Evolutionary conservation across 2,329 filamentous ascomycete species (phyloP), one percentile per base, ranked within the genome.

Genomic region (Periconia sp.): DNA sequence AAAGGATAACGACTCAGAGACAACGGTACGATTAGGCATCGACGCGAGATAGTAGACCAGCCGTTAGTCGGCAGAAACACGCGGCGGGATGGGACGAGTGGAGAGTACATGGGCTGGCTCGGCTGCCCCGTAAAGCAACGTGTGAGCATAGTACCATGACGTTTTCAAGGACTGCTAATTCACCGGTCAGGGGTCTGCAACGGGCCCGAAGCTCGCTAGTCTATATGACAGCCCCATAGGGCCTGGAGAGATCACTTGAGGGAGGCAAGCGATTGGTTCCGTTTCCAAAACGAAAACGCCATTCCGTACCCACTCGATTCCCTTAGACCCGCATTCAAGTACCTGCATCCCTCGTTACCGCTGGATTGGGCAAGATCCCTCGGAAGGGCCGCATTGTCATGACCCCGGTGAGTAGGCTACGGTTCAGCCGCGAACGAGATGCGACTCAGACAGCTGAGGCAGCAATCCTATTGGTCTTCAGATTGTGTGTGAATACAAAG

Each of bases 261-360:
- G 21, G 10, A n/a, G 6, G 31, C n/a, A 19, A 39, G 32, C 25
- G 33, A 50, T 53, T 53, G 47, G 54, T 24, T 29, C 24, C 38
- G 18, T 28, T 28, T 18, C 12, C 12, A n/a, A 10, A 23, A 36
- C 36, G 34, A 36, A 39, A 36, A 51, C 52, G 49, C 52, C 52
- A 46, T 56, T 19, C 41, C 46, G 36, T 41, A 49, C 40, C 49
- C 46, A 47, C 42, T 42, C 40, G 49, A 46, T 42, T 48, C 44
- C 33, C 33, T 45, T 16, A 49, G 45, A 40, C 37, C 45, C 36
- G 26, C 33, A n/a, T 38, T 26, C 18, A 53, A 51, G 56, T 62
- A 57, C 54, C 53, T 58, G 57, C 57, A 62, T 65, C 35, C 39
- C 35, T 57, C 48, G 54, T 50, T 61, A 60, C 56, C 52, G 46